Percentiles rank a stretch among this genome's conserved stretches.
Conservation (phyloP, 2,329 filamentous ascomycete genomes). For the Rutstroemia sp. region DNA sequence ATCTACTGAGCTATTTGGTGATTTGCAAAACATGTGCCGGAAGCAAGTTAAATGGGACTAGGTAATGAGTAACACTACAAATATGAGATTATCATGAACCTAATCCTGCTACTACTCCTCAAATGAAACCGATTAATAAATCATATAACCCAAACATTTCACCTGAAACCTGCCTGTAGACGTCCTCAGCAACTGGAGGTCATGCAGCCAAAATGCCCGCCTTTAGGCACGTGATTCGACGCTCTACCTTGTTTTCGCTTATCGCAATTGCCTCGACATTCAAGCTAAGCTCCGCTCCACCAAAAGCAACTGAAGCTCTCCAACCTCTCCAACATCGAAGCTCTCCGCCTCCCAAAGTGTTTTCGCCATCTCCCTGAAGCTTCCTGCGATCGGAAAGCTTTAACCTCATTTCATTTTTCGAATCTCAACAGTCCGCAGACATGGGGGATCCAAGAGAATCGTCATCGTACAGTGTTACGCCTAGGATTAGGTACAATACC, state of each 20-base stretch:
- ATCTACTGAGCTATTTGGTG: not conserved
- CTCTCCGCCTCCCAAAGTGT: slow-evolving; percentile 1
- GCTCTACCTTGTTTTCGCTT: slow-evolving; percentile 9
- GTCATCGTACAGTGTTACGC: slow-evolving; percentile 44
- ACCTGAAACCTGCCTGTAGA: not conserved
- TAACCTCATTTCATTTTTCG: not conserved
- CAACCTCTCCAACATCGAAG: slow-evolving; percentile 9
- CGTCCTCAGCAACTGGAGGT: not conserved
- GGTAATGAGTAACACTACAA: too few relatives aligned
- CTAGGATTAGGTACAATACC: slow-evolving; percentile 90
- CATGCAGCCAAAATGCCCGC: too few relatives aligned
- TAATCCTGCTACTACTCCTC: not conserved
- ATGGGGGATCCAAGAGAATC: slow-evolving; percentile 32
- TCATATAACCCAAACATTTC: too few relatives aligned
- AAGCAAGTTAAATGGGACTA: too few relatives aligned
- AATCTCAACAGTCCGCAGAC: slow-evolving; percentile 12
- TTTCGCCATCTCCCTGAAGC: slow-evolving; percentile 8
- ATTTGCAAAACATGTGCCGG: not conserved
- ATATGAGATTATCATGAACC: too few relatives aligned
- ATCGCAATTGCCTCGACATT: slow-evolving; percentile 12
- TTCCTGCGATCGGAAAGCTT: slow-evolving; percentile 9
- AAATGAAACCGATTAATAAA: not conserved
- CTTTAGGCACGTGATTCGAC: not conserved
- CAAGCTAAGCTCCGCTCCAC: slow-evolving; percentile 9
- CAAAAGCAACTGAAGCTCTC: slow-evolving; percentile 10